Percentiles rank a stretch among this genome's conserved stretches.
Conservation (phyloP, 2,329 filamentous ascomycete species). For the Talaromyces sp. region DNA sequence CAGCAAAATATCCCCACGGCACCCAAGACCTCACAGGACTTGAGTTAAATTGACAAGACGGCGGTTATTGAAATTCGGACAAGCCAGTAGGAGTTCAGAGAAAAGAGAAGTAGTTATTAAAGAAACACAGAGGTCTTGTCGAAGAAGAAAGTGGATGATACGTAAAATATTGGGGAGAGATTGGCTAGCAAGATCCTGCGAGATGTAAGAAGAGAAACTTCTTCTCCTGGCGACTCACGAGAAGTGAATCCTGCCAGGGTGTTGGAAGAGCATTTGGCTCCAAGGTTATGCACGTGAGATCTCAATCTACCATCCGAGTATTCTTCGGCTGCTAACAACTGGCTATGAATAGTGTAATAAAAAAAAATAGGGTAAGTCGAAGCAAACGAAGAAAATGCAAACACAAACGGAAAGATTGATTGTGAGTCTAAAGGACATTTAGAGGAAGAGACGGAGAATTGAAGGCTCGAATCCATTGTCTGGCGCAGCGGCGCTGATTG, state of each 20-base stretch:
- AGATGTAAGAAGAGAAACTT: not conserved
- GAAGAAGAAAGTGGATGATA: not conserved
- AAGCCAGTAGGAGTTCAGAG: not conserved
- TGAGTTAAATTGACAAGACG: not conserved
- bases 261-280: not conserved
- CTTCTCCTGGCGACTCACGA: not conserved
- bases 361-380: not conserved
- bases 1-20: not conserved
- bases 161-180: not conserved
- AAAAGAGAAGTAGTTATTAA: not conserved
- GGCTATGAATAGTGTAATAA: not conserved
- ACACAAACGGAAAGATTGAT: not conserved
- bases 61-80: not conserved
- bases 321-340: not conserved
- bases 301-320: not conserved
- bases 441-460: not conserved
- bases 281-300: not conserved
- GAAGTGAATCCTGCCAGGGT: not conserved
- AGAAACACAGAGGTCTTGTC: not conserved
- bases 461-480: constrained; percentile 8
- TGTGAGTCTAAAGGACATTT: not conserved
- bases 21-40: not conserved
- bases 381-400: not conserved
- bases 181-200: not conserved
- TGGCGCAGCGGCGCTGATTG: constrained; percentile 1